Base-by-base conservation (phyloP, 371 early-diverging fungal species). In the Rhizopus delemar region DNA sequence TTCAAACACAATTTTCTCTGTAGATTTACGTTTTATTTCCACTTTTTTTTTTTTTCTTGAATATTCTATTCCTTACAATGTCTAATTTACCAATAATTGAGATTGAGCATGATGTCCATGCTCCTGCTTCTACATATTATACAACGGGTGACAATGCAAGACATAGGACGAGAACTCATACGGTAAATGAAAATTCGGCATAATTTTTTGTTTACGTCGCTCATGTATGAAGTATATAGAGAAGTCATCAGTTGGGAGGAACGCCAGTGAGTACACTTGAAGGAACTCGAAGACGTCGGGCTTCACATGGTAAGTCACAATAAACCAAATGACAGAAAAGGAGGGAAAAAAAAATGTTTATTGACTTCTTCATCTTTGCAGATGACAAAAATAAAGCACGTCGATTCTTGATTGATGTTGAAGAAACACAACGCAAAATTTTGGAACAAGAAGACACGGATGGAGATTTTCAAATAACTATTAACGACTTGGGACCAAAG, bases 391-490 rank as follows among this genome's bases (percentile, higher is more conserved):
- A 68, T 53, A 82, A 86, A 51, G 86, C 93, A 6, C 82, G 91
- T 38, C 81, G 85, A 28, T 94, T 94, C 67, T 71, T 94, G 12
- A 83, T 97, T 45, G 91, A 97, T 59, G 94, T 97, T 0, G 89
- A 88, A 51, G 88, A 88, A 59, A 93, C 94, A 2, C 84, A 90
- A 51, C 84, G 87, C 53, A 69, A 74, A 33, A 83, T 98, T 11
- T 74, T 98, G 35, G 87, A 80, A 54, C 97, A 98, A 66, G 97
- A 98, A 73, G 98, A 98, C 71, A 94, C 96, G 0, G 92, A 96
- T 71, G 93, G 93, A 15, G 93, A 98, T 65, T 90, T 82, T 63
- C 97, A 96, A 69, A 95, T 98, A 63, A 98, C 97, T 0, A 80
- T 98, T 51, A 86, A 91, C 48, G 98, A 98, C 73, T 62, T 78